Evolutionary conservation across 768 basidiomycete genomes (phyloP).

Genomic region (Psilocybe sp.): DNA sequence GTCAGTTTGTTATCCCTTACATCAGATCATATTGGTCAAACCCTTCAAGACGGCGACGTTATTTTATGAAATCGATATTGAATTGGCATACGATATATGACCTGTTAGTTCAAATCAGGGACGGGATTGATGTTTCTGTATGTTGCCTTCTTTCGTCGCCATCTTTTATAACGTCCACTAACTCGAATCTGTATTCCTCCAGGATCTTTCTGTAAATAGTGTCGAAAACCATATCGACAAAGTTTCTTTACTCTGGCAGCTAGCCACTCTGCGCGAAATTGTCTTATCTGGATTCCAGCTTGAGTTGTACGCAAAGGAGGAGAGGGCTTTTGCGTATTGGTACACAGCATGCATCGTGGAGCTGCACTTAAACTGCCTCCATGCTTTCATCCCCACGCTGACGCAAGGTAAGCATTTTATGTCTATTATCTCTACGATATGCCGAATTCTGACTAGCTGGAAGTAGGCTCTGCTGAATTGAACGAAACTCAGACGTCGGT

Average conservation of each 20-base stretch:
- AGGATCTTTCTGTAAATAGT: slow-evolving; percentile 31
- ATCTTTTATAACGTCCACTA: not conserved
- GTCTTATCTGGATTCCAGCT: slow-evolving; percentile 76
- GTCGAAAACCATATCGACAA: slow-evolving; percentile 41
- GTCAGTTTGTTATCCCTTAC: slow-evolving; percentile 56
- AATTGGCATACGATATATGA: slow-evolving; percentile 71
- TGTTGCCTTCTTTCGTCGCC: slow-evolving; percentile 5
- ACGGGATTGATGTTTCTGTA: slow-evolving; percentile 28
- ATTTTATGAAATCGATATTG: slow-evolving; percentile 58
- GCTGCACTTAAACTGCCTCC: slow-evolving; percentile 51
- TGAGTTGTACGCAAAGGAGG: slow-evolving; percentile 66
- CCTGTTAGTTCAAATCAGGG: slow-evolving; percentile 30
- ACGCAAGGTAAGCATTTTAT: slow-evolving; percentile 30
- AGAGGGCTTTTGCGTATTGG: slow-evolving; percentile 77
- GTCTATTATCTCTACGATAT: not conserved
- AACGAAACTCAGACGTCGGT: slow-evolving; percentile 20
- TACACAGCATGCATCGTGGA: slow-evolving; percentile 58
- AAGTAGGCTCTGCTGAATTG: slow-evolving; percentile 22
- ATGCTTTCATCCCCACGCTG: slow-evolving; percentile 39
- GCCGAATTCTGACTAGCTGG: not conserved
- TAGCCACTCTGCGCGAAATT: slow-evolving; percentile 62
- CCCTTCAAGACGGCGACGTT: slow-evolving; percentile 61
- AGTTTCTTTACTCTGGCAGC: slow-evolving; percentile 54
- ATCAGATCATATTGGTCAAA: slow-evolving; percentile 66
- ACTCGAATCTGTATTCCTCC: not conserved